Evolutionary conservation across 495 filamentous ascomycete genomes (phyloP).

Genomic region (Aspergillus ellipticus): DNA sequence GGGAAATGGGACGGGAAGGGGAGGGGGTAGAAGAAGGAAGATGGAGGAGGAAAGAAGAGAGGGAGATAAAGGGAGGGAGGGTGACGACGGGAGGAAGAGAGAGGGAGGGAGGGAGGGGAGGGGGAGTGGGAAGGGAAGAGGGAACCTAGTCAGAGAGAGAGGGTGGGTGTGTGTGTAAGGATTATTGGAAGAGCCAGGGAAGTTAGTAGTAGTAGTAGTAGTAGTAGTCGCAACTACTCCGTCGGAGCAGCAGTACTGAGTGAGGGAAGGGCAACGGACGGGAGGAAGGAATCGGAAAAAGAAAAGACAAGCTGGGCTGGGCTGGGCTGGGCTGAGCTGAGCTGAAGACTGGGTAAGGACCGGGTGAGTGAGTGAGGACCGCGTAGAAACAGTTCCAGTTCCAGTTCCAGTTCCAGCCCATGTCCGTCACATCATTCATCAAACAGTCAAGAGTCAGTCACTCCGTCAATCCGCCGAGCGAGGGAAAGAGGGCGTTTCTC

Average conservation of each 20-base stretch:
- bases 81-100: constrained; percentile 14
- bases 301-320: not conserved
- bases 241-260: too few relatives aligned
- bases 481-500: too few relatives aligned
- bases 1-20: constrained; percentile 15
- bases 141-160: not conserved
- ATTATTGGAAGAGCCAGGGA: not conserved
- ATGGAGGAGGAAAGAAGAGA: constrained; percentile 3
- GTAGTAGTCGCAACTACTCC: too few relatives aligned
- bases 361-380: too few relatives aligned
- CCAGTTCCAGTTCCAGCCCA: not conserved
- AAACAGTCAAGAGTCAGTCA: not conserved
- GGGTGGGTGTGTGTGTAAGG: not conserved
- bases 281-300: not conserved
- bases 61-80: constrained; percentile 15
- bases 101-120: constrained; percentile 19
- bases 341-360: too few relatives aligned
- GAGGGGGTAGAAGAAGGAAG: constrained; percentile 16
- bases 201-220: not conserved
- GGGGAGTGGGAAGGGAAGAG: constrained; percentile 18
- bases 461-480: too few relatives aligned
- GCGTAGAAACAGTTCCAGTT: not conserved
- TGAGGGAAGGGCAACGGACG: too few relatives aligned
- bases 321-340: too few relatives aligned
- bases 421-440: not conserved